Evolutionary conservation across 2,329 filamentous ascomycete species (phyloP).

Genomic region (Colletotrichum sp.): DNA sequence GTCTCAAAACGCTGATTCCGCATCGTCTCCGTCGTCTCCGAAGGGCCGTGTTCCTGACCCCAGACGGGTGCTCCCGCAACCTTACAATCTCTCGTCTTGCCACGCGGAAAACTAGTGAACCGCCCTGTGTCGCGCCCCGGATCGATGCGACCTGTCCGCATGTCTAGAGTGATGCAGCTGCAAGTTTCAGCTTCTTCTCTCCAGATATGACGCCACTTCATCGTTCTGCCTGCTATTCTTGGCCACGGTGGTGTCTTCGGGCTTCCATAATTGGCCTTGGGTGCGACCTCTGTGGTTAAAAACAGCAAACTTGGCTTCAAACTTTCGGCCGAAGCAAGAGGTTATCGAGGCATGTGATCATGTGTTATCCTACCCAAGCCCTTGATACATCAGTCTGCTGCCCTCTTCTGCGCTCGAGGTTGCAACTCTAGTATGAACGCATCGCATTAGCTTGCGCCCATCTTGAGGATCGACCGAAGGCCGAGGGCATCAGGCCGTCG

Average conservation of each 20-base stretch:
- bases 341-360: background rate
- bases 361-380: background rate
- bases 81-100: background rate
- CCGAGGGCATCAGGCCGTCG: background rate
- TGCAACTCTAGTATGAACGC: background rate
- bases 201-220: background rate
- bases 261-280: background rate
- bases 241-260: background rate
- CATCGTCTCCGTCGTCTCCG: constrained; percentile 12
- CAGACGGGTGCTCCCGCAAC: constrained; percentile 17
- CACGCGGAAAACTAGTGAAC: background rate
- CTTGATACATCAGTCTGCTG: background rate
- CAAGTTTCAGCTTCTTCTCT: background rate
- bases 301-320: fast-evolving
- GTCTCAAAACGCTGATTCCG: background rate
- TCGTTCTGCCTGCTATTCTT: background rate
- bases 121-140: background rate
- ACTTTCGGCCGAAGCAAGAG: background rate
- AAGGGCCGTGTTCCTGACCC: constrained; percentile 13
- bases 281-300: background rate
- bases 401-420: fast-evolving
- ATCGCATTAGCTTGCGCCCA: background rate
- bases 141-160: background rate
- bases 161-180: background rate
- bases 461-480: background rate